phyloP scores from a whole-genome alignment of 805 yeast species.

The Hanseniaspora vineae region DNA sequence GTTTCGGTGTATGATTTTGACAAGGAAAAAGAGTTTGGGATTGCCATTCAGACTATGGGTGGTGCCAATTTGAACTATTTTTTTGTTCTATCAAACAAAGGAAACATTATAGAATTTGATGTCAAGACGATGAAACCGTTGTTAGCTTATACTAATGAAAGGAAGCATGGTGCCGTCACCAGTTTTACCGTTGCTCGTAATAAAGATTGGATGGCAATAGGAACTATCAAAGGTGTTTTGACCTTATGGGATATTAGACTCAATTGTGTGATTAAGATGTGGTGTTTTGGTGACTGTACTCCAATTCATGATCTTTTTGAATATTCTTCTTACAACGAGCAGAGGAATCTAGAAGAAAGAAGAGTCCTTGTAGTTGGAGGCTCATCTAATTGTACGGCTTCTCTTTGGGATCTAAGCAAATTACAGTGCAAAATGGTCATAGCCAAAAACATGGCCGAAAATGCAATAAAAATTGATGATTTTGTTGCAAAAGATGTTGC shows the following conservation, averaged over 20 bases:
- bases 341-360: constrained; percentile 15
- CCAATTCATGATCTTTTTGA: constrained; percentile 37
- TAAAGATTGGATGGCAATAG: constrained; percentile 54
- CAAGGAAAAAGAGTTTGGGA: not conserved
- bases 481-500: not conserved
- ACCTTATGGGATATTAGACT: constrained; percentile 78
- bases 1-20: constrained; percentile 31
- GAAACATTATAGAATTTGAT: constrained; percentile 15
- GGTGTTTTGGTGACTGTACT: constrained; percentile 39
- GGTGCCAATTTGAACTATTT: constrained; percentile 14
- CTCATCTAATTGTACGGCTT: constrained; percentile 40
- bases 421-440: constrained; percentile 41
- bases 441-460: constrained; percentile 10
- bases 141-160: constrained; percentile 20
- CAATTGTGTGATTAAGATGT: constrained; percentile 42
- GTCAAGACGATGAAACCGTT: constrained; percentile 6
- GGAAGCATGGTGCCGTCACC: constrained; percentile 27
- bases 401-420: constrained; percentile 65
- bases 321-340: constrained; percentile 23
- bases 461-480: not conserved
- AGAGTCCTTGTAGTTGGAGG: constrained; percentile 59
- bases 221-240: constrained; percentile 62
- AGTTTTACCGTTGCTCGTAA: constrained; percentile 43
- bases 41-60: not conserved
- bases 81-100: constrained; percentile 49